phyloP scores from a whole-genome alignment of 768 basidiomycete species.

The Chalciporus chontae region DNA sequence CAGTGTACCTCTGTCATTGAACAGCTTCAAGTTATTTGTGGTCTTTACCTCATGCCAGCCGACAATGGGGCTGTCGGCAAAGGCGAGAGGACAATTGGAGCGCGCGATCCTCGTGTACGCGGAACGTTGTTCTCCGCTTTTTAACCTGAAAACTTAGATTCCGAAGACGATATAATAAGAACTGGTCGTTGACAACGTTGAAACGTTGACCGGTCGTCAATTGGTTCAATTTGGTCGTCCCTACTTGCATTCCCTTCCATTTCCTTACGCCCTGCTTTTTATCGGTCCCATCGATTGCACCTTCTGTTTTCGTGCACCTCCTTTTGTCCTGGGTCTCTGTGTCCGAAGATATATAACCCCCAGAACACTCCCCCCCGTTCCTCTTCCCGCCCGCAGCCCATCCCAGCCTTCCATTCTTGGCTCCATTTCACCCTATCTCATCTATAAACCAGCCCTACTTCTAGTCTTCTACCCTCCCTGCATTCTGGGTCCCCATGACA shows the following conservation, averaged over 20 bases:
- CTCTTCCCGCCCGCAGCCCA: neutral
- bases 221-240: too few species aligned
- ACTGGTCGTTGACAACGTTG: neutral
- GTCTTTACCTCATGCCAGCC: neutral
- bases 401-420: constrained; percentile 3
- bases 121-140: constrained; percentile 4
- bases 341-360: neutral
- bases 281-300: constrained; percentile 10
- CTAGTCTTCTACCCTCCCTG: constrained; percentile 10
- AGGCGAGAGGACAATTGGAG: neutral
- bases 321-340: neutral
- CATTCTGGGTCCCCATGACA: constrained; percentile 38
- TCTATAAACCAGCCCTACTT: constrained; percentile 14
- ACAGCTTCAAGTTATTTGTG: too few species aligned
- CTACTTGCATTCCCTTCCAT: neutral
- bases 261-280: constrained; percentile 1
- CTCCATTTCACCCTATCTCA: constrained; percentile 3
- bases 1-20: too few species aligned
- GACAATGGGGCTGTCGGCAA: neutral
- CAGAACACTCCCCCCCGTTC: neutral
- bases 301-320: constrained; percentile 1
- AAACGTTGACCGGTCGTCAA: too few species aligned
- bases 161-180: constrained; percentile 5
- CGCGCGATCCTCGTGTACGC: constrained; percentile 5
- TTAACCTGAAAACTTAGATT: neutral